phyloP scores from a whole-genome alignment of 441 rosid genomes.

The Corymbia calophylla region DNA sequence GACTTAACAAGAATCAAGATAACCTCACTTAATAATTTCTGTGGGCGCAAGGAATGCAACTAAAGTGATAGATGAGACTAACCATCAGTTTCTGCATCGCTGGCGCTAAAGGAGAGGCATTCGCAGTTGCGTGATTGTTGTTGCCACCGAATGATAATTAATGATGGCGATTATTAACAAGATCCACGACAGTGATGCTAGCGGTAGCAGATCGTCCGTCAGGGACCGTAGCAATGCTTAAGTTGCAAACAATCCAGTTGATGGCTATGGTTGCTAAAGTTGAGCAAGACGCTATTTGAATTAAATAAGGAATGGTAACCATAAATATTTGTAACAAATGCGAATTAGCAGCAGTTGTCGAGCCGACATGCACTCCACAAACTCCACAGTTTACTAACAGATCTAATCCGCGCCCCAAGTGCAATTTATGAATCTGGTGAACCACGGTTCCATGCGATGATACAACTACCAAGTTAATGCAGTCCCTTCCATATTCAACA shows the following conservation, averaged over 20 bases:
- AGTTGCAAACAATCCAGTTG: fast-evolving
- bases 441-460: background rate
- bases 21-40: fast-evolving
- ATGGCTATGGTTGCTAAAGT: fast-evolving
- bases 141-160: fast-evolving
- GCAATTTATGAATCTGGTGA: fast-evolving
- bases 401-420: fast-evolving
- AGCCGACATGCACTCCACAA: fast-evolving
- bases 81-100: no score
- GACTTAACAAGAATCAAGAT: fast-evolving
- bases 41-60: fast-evolving
- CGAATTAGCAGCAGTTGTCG: background rate
- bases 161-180: fast-evolving
- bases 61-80: fast-evolving
- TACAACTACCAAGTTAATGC: background rate
- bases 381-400: fast-evolving
- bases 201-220: fast-evolving
- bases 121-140: fast-evolving
- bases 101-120: background rate
- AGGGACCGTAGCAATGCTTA: fast-evolving
- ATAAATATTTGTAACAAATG: fast-evolving
- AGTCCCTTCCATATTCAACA: background rate
- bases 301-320: background rate
- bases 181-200: fast-evolving
- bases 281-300: fast-evolving